phyloP scores from a whole-genome alignment of 2,329 filamentous ascomycete species.

The Fusarium sublunatum region DNA sequence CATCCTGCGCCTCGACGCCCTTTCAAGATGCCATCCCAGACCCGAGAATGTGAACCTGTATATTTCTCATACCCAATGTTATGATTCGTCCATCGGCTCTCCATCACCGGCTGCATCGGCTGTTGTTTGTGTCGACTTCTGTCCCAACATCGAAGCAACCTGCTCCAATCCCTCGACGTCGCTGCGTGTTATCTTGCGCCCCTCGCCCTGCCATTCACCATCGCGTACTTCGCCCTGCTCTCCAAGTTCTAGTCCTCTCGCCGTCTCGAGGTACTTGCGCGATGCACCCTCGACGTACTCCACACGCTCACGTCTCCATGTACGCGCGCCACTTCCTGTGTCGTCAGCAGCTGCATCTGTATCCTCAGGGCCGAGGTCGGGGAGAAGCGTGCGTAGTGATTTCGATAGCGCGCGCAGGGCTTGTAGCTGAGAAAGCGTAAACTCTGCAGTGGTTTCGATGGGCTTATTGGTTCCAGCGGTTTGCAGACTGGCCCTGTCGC shows the following conservation, averaged over 20 bases:
- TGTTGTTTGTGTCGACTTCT: conserved; percentile 6
- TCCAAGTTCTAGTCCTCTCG: conserved; percentile 74
- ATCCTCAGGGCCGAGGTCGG: conserved; percentile 62
- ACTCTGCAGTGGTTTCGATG: conserved; percentile 77
- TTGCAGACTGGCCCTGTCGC: conserved; percentile 62
- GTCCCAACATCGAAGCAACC: conserved; percentile 59
- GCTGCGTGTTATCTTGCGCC: conserved; percentile 59
- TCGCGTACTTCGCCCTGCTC: conserved; percentile 70
- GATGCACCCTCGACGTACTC: conserved; percentile 88
- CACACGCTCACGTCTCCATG: conserved; percentile 76
- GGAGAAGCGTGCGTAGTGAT: conserved; percentile 71
- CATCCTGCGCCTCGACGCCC: conserved; percentile 31
- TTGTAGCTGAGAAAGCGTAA: conserved; percentile 85
- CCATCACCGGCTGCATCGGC: conserved; percentile 5
- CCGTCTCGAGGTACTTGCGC: conserved; percentile 77
- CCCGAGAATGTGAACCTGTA: not conserved
- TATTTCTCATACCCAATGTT: not conserved
- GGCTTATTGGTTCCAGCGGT: conserved; percentile 65
- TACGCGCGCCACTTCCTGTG: conserved; percentile 55
- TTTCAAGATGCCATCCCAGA: not conserved
- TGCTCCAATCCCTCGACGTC: conserved; percentile 70
- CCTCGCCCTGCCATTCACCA: conserved; percentile 71
- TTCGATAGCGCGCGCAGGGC: conserved; percentile 75
- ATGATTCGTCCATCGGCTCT: conserved; percentile 49
- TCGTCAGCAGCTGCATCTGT: conserved; percentile 49